Evolutionary conservation across 257 asterid genomes (phyloP).

Genomic region (Nyctanthes arbortristis): DNA sequence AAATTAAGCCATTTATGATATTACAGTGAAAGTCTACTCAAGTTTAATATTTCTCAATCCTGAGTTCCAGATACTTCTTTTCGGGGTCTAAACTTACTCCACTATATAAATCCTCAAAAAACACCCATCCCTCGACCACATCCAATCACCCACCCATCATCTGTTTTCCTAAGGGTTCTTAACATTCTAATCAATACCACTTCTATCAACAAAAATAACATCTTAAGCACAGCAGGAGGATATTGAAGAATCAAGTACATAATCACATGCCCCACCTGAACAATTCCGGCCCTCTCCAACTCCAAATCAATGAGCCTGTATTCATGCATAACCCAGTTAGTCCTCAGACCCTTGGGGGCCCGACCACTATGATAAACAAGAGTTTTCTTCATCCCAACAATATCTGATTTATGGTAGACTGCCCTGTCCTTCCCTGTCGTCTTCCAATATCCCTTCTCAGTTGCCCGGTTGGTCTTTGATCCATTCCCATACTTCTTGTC

Average conservation of each 20-base stretch:
- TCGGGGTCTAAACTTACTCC: constrained; percentile 28
- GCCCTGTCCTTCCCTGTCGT: constrained; percentile 92
- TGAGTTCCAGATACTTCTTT: neutral
- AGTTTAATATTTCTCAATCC: neutral
- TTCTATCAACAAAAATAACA: constrained; percentile 21
- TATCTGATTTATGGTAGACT: constrained; percentile 52
- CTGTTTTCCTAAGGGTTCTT: neutral
- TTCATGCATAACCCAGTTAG: constrained; percentile 98
- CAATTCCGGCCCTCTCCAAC: constrained; percentile 55
- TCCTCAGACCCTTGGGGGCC: constrained; percentile 87
- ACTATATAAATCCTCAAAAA: constrained; percentile 18
- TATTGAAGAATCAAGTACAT: constrained; percentile 23
- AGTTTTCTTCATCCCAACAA: constrained; percentile 93
- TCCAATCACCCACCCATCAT: constrained; percentile 18
- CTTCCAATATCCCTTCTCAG: constrained; percentile 92
- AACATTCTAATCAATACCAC: constrained; percentile 19
- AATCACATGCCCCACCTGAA: constrained; percentile 55
- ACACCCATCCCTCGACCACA: neutral
- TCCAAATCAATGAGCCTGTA: constrained; percentile 70
- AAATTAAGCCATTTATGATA: too few relatives aligned
- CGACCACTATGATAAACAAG: constrained; percentile 94
- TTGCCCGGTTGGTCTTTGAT: constrained; percentile 87
- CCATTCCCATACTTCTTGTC: constrained; percentile 91
- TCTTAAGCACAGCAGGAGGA: constrained; percentile 21
- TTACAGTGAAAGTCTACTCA: too few relatives aligned